Conservation (phyloP, 345 rosid species). For the Theobroma cacao region DNA sequence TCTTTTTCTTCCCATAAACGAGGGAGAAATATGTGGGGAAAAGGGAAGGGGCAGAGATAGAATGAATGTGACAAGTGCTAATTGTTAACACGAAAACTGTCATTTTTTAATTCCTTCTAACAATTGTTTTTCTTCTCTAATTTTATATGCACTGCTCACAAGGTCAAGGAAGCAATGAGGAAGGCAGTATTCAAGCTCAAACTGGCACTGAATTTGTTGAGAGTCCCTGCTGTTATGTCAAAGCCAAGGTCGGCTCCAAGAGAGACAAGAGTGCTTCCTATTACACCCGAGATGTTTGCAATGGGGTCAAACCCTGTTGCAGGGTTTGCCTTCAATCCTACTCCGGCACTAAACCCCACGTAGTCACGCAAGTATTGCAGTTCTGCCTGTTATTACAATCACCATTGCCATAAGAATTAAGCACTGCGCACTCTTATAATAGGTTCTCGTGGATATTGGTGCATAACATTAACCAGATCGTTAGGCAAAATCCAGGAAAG, state of each 20-base stretch:
- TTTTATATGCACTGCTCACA: conserved; percentile 33
- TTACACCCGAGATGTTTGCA: conserved; percentile 38
- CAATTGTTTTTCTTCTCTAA: neutral
- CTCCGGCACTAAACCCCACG: neutral
- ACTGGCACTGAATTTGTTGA: conserved; percentile 37
- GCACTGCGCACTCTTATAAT: neutral
- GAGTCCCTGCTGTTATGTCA: conserved; percentile 21
- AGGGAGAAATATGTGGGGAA: neutral
- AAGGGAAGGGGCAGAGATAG: neutral
- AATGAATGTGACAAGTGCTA: neutral
- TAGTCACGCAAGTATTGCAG: conserved; percentile 5
- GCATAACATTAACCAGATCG: neutral
- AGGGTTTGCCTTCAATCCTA: conserved; percentile 4
- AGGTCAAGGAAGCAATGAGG: conserved; percentile 40
- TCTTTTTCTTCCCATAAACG: neutral
- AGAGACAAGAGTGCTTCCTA: conserved; percentile 39
- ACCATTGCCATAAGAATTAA: conserved; percentile 2
- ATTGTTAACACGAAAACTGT: neutral
- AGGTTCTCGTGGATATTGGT: neutral
- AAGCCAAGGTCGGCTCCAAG: conserved; percentile 37
- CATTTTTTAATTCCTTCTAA: neutral
- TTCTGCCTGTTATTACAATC: conserved; percentile 4
- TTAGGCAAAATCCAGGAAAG: neutral
- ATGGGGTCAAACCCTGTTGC: conserved; percentile 35
- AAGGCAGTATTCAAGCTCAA: conserved; percentile 35